Conservation (phyloP, 2,329 filamentous ascomycete genomes). For the Fusarium floridanum region DNA sequence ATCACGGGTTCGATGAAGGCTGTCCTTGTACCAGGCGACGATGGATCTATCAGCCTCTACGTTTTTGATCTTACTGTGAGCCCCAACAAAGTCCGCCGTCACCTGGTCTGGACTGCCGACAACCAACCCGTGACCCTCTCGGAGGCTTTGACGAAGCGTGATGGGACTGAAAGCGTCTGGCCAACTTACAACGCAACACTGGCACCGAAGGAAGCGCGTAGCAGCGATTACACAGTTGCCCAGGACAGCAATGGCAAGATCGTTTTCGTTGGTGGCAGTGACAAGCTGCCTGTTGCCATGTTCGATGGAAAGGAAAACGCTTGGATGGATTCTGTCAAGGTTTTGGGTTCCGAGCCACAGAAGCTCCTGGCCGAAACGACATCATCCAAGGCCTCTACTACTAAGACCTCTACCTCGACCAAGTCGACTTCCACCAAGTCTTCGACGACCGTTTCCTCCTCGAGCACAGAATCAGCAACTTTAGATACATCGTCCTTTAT, state of each 20-base stretch:
- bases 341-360: conserved; percentile 67
- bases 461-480: conserved; percentile 45
- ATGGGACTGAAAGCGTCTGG: conserved; percentile 74
- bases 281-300: conserved; percentile 76
- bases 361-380: conserved; percentile 50
- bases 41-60: conserved; percentile 83
- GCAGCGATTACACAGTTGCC: conserved; percentile 77
- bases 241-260: conserved; percentile 75
- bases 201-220: conserved; percentile 73
- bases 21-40: conserved; percentile 76
- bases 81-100: conserved; percentile 81
- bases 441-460: conserved; percentile 38
- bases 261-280: conserved; percentile 82
- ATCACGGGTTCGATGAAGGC: conserved; percentile 69
- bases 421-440: conserved; percentile 19
- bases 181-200: conserved; percentile 82
- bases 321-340: conserved; percentile 79
- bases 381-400: conserved; percentile 17
- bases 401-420: conserved; percentile 41
- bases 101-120: conserved; percentile 72
- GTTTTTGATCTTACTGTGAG: conserved; percentile 80
- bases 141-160: conserved; percentile 54
- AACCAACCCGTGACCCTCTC: conserved; percentile 67
- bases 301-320: conserved; percentile 82
- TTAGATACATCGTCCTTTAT: conserved; percentile 43